Conservation (phyloP, 257 asterid species). For the Salvia miltiorrhiza region DNA sequence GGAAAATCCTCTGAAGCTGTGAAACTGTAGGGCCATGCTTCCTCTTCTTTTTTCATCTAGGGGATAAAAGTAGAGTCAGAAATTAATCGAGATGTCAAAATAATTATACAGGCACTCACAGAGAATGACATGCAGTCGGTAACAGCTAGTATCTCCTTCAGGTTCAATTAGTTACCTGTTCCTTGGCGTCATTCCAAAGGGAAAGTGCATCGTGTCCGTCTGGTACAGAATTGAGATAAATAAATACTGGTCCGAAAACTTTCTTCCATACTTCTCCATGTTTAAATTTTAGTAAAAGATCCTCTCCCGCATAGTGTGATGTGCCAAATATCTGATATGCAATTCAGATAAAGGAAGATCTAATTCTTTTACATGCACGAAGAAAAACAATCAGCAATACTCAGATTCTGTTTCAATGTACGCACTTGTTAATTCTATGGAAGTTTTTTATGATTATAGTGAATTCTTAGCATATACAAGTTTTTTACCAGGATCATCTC, state of each 20-base stretch:
- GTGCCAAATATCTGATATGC: slow-evolving; percentile 52
- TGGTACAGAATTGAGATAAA: slow-evolving; percentile 49
- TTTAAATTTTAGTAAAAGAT: slow-evolving; percentile 47
- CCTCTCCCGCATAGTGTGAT: slow-evolving; percentile 64
- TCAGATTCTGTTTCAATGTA: neutral
- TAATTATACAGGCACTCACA: neutral
- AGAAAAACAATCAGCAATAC: neutral
- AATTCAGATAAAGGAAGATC: slow-evolving; percentile 1
- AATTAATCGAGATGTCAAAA: slow-evolving; percentile 9
- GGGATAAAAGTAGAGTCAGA: neutral
- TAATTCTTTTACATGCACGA: neutral
- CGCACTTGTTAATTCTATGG: too few species aligned
- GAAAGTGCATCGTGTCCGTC: slow-evolving; percentile 36
- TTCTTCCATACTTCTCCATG: slow-evolving; percentile 70
- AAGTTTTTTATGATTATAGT: neutral
- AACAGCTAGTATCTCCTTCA: slow-evolving; percentile 7
- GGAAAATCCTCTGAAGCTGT: slow-evolving; percentile 57
- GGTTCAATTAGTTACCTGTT: slow-evolving; percentile 34
- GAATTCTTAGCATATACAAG: neutral
- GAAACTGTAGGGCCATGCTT: slow-evolving; percentile 66
- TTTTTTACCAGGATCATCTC: neutral
- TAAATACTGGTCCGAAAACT: slow-evolving; percentile 71
- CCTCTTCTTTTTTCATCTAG: slow-evolving; percentile 56
- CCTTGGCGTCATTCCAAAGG: slow-evolving; percentile 68
- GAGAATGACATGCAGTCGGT: neutral